Base-by-base conservation (phyloP, 306 rosid species). In the peach (Prunus persica) region DNA sequence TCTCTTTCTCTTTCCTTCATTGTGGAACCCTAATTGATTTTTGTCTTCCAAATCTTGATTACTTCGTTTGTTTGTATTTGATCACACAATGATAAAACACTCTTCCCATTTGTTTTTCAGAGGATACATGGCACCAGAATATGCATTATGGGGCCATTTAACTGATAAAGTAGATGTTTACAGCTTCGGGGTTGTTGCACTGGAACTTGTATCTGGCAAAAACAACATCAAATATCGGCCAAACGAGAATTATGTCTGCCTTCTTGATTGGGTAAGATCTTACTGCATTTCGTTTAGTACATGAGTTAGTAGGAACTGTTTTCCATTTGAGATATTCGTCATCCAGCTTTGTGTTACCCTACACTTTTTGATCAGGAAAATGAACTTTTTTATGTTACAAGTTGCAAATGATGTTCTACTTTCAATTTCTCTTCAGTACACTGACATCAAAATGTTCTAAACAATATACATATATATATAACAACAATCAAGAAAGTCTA, bases 51-150 rank as follows among this genome's bases (percentile, higher is more conserved):
- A 18, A 18, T 19, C 19, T 52, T 18, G n/a, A 5, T 52, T 52
- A 14, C 56, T 51, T 51, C 20, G 15, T 52, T 52, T 52, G 11
- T 32, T 32, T 32, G 1, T 32, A 32, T 32, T 19, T 52, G 58
- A 28, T 27, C 73, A 14, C 73, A 14, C 16, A 27, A 49, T 54
- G 58, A 19, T 54, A 2, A 54, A 54, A 54, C 58, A 54, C 8
- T 46, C 24, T 54, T 54, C 11, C 24, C 58, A 58, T 28, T 64
- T 22, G 25, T 68, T 69, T 79, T 82, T 80, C 82, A 87, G 92
- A 78, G 97, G 92, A 67, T 91, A 89, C 69, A 89, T 87, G 92
- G 92, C 92, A 4, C 94, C 92, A 2, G 94, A 89, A 45, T 91
- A 91, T 86, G 92, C 92, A 11, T 70, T 87, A 70, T 84, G 91